Base-by-base conservation (phyloP, 2,329 filamentous ascomycete species). In the Paradendryphiella salina region DNA sequence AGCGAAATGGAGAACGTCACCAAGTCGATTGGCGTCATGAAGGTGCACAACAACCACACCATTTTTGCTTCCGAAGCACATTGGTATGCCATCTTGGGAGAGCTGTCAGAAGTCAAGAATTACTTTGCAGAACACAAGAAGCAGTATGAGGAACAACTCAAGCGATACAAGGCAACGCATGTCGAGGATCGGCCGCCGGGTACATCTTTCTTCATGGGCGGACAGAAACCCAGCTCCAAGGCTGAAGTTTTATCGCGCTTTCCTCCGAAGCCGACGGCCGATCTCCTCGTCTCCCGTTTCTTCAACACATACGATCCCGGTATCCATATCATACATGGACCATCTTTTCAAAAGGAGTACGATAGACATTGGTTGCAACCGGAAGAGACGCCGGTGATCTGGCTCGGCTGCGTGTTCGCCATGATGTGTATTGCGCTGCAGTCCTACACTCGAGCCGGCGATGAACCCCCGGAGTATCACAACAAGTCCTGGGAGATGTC, bases 41-140 rank as follows among this genome's bases (percentile, higher is more conserved):
- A 80, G 57, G 73, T 80, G 50, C 74, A 80, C 61, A 77, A 78
- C 51, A 77, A 77, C 46, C 73, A 73, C 40, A 72, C 76, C 4
- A 63, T 80, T 3, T 80, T 78, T 53, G 77, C 77, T 10, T 79
- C 78, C 0, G 78, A 80, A 52, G 76, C 77, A 44, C 78, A 80
- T 64, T 80, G 78, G 78, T 79, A 78, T 56, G 77, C 78, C 5
- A 80, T 80, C 38, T 56, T 80, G 20, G 76, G 77, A 43, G 78
- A 77, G 82, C 94, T 99, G 57, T 81, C 89, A 8, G 94, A 99
- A 76, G 93, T 99, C 20, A 96, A 93, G 69, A 92, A 87, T 61
- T 96, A 94, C 75, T 97, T 96, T 65, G 76, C 77, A 14, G 84
- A 82, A 29, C 90, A 96, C 74, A 95, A 94, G 72, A 92, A 94